Base-by-base conservation (phyloP, 163 green algal species). In the Coccomyxa subellipsoidea region DNA sequence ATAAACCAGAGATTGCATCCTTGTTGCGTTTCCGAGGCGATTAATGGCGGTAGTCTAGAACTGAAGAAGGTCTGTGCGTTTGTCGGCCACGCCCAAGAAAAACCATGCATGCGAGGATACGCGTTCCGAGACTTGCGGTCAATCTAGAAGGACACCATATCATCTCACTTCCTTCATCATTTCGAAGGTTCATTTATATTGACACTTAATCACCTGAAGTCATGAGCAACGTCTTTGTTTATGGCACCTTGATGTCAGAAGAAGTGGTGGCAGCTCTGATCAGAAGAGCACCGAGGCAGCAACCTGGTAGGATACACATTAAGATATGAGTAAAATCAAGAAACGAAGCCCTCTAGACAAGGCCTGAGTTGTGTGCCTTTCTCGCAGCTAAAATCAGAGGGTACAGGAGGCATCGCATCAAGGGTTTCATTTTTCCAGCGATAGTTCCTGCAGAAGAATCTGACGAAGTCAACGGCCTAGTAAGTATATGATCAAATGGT, bases 181-280 rank as follows among this genome's bases (percentile, higher is more conserved):
- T n/a, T n/a, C 69, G 4, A 76, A 76, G n/a, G 0, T 23, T 4
- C 4, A 34, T 1, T 7, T 37, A 2, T 7, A 37, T 7, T 36
- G 34, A 25, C 32, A 12, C 54, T 80, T 35, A 23, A 80, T 40
- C 23, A 53, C 21, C 15, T 59, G 38, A 15, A 66, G 38, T 34
- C 75, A 53, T 78, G 36, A 32, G 25, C 72, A 78, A 78, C 7
- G 76, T 82, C 9, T 82, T 82, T 76, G 81, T 87, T 25, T 87
- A 87, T 54, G 84, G 84, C 10, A 84, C 84, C 32, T 27, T 87
- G 21, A 40, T 84, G 31, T 69, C 80, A 3, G 70, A 85, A 39
- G 84, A 87, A 59, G 80, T 87, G 27, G 37, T 85, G 1, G 21
- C 72, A 0, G 69, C 77, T 32, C 77, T 87, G 21, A 54, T 85